These are phyloP conservation scores for Dactylellina cionopaga DNA, from an alignment of 2,329 filamentous ascomycete genomes.

Conservation along the genomic window DNA sequence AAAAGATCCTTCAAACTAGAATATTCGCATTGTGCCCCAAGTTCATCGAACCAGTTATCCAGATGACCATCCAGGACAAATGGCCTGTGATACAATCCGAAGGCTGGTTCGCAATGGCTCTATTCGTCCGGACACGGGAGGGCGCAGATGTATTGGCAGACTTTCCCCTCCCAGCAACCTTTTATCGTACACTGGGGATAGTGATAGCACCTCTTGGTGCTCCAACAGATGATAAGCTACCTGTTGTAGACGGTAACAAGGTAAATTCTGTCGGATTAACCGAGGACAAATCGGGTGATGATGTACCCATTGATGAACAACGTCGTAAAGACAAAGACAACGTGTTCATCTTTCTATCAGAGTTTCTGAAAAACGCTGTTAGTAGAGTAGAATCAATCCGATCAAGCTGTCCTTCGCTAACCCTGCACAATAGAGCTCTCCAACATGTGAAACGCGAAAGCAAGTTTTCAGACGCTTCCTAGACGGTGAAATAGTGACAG, in stretches of 20 bases:
- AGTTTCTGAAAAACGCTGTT: conserved; percentile 33
- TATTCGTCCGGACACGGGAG: conserved; percentile 60
- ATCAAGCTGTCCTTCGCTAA: not conserved
- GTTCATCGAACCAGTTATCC: conserved; percentile 61
- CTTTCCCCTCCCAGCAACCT: conserved; percentile 4
- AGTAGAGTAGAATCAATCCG: not conserved
- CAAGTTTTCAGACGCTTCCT: not conserved
- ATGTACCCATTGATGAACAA: not conserved
- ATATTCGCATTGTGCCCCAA: conserved; percentile 59
- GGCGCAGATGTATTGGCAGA: conserved; percentile 10
- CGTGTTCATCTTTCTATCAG: conserved; percentile 26
- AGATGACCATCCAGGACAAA: conserved; percentile 63
- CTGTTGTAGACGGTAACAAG: not conserved
- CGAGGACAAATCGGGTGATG: too few species aligned
- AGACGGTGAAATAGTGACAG: conserved; percentile 12
- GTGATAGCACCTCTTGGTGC: not conserved
- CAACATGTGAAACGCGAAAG: not conserved
- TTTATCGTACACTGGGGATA: conserved; percentile 10
- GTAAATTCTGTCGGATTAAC: not conserved
- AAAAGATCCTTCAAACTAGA: conserved; percentile 57
- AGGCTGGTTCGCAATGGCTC: conserved; percentile 64
- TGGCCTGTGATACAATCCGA: conserved; percentile 65
- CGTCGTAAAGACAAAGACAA: conserved; percentile 32
- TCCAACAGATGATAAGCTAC: not conserved
- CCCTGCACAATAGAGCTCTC: conserved; percentile 6